A percentile compares a stretch with the other conserved stretches of the same genome.
Conservation (phyloP, 2,329 filamentous ascomycete species). For the Tolypocladium album region DNA sequence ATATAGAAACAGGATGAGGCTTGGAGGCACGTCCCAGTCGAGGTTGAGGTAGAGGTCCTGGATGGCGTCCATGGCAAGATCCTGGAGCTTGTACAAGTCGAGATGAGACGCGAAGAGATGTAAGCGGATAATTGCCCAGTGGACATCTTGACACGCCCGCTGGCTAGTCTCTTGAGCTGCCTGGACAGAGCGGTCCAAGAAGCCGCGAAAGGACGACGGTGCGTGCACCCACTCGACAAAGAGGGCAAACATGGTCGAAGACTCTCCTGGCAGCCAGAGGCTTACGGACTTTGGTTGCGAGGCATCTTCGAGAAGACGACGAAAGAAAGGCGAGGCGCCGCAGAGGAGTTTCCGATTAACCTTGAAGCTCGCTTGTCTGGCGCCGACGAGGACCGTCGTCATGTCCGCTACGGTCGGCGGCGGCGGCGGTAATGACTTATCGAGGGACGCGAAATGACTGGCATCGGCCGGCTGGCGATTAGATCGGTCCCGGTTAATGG, state of each 20-base stretch:
- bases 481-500: not conserved
- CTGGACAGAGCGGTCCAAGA: conserved; percentile 30
- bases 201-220: conserved; percentile 26
- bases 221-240: conserved; percentile 43
- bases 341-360: conserved; percentile 35
- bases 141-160: conserved; percentile 27
- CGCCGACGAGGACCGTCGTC: conserved; percentile 30
- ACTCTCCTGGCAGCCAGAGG: conserved; percentile 34
- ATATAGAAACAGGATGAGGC: conserved; percentile 42
- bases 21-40: conserved; percentile 46
- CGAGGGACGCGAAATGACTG: not conserved
- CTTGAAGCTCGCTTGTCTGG: conserved; percentile 27
- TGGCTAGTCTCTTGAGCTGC: conserved; percentile 16
- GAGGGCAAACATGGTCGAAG: conserved; percentile 39
- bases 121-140: conserved; percentile 45
- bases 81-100: conserved; percentile 39
- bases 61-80: conserved; percentile 45
- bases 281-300: conserved; percentile 16
- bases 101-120: conserved; percentile 47
- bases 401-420: conserved; percentile 12
- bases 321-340: conserved; percentile 36
- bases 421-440: conserved; percentile 12
- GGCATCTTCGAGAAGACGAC: conserved; percentile 29
- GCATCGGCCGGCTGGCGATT: not conserved
- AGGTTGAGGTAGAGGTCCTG: conserved; percentile 48